Conservation (phyloP, 2,329 filamentous ascomycete species). For the Trichoderma oligosporum region DNA sequence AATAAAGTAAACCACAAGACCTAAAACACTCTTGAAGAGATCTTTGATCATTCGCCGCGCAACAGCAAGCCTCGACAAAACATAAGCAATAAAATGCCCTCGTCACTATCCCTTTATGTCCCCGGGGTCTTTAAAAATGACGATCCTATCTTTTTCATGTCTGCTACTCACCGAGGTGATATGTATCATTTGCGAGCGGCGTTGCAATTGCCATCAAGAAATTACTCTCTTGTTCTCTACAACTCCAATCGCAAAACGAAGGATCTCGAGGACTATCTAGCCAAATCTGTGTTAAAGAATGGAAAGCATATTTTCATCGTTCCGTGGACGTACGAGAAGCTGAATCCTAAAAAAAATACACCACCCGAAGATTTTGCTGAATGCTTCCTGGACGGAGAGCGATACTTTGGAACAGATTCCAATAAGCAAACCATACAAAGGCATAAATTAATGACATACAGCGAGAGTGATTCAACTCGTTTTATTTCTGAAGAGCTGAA, state of each 20-base stretch:
- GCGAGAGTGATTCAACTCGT: neutral
- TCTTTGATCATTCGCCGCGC: neutral
- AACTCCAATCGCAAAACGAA: neutral
- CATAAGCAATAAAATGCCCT: neutral
- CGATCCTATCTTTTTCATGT: neutral
- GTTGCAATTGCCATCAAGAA: neutral
- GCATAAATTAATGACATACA: neutral
- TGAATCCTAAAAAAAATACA: no score
- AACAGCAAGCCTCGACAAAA: no score
- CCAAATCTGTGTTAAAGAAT: neutral
- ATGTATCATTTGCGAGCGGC: neutral
- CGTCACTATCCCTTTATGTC: neutral
- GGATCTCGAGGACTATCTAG: neutral
- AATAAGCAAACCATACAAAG: neutral
- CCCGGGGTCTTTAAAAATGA: neutral
- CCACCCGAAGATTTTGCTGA: neutral
- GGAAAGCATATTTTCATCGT: neutral
- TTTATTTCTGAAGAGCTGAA: neutral
- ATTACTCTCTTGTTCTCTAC: neutral
- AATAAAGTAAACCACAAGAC: neutral
- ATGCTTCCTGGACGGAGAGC: neutral
- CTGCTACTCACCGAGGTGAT: neutral
- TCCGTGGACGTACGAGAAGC: neutral
- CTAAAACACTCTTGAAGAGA: neutral
- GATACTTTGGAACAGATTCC: no score